These are phyloP conservation scores for Tricholomella constricta DNA, from an alignment of 768 basidiomycete species.

Conservation along the genomic window DNA sequence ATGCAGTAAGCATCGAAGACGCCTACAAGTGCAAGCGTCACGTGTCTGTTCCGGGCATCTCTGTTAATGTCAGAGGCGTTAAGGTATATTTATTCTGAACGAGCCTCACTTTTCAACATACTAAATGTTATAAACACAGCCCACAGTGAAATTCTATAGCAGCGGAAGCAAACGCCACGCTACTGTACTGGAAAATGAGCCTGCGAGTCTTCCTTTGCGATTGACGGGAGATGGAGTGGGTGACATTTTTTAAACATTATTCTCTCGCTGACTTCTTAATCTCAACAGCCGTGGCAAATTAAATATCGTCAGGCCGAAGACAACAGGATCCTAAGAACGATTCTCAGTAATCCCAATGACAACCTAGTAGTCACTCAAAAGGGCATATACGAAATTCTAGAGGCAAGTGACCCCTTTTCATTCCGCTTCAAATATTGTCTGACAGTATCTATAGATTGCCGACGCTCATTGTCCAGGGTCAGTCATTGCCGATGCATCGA, in stretches of 20 bases:
- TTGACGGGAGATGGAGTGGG: slow-evolving; percentile 89
- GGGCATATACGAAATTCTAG: slow-evolving; percentile 74
- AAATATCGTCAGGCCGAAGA: slow-evolving; percentile 64
- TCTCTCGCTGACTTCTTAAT: slow-evolving; percentile 2
- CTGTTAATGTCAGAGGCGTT: slow-evolving; percentile 81
- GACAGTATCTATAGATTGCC: slow-evolving; percentile 56
- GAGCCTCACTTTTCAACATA: not conserved
- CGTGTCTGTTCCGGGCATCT: slow-evolving; percentile 73
- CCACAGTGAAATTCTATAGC: slow-evolving; percentile 86
- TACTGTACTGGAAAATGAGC: slow-evolving; percentile 74
- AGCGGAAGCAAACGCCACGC: slow-evolving; percentile 55
- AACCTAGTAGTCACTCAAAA: slow-evolving; percentile 70
- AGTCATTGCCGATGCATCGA: slow-evolving; percentile 58
- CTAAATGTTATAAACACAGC: slow-evolving; percentile 44
- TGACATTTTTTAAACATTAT: slow-evolving; percentile 9
- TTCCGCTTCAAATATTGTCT: not conserved
- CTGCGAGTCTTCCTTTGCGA: slow-evolving; percentile 73
- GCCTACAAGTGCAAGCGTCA: slow-evolving; percentile 82
- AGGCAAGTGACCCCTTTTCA: slow-evolving; percentile 43
- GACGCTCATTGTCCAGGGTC: slow-evolving; percentile 87
- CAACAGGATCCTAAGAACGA: slow-evolving; percentile 39
- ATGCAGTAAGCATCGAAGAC: slow-evolving; percentile 82
- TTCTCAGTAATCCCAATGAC: slow-evolving; percentile 65
- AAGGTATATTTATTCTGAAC: slow-evolving; percentile 47
- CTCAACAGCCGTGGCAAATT: slow-evolving; percentile 80